Conservation (phyloP, 169 alveolate genomes). For the Plasmodium cynomolgi region DNA sequence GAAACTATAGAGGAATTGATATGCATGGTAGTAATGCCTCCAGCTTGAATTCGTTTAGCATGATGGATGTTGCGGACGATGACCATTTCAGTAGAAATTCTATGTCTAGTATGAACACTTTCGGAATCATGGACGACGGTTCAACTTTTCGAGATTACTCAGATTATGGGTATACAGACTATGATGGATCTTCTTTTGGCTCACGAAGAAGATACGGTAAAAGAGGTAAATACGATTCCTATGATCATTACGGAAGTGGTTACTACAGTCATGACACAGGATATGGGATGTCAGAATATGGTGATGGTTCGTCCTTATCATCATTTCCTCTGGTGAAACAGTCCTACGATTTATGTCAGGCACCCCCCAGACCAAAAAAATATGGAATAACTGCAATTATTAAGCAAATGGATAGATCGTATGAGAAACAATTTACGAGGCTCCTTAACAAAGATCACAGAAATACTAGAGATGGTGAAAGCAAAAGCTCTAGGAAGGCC, state of each 20-base stretch:
- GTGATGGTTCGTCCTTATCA: background rate
- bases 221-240: background rate
- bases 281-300: background rate
- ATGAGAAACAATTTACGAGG: background rate
- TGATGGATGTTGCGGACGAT: background rate
- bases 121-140: no score
- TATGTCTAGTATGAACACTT: background rate
- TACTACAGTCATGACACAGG: background rate
- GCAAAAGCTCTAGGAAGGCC: background rate
- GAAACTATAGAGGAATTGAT: background rate
- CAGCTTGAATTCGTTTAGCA: background rate
- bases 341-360: background rate
- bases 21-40: background rate
- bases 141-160: no score
- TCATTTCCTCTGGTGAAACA: background rate
- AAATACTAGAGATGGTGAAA: background rate
- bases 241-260: background rate
- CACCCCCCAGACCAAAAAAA: background rate
- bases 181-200: background rate
- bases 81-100: no score
- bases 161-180: background rate
- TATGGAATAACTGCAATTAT: background rate
- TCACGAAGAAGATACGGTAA: background rate
- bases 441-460: background rate
- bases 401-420: background rate